Percentiles rank a stretch among this genome's conserved stretches.
These are phyloP conservation scores for Boletus sp. DNA, from an alignment of 768 basidiomycete species.

Conservation along the genomic window DNA sequence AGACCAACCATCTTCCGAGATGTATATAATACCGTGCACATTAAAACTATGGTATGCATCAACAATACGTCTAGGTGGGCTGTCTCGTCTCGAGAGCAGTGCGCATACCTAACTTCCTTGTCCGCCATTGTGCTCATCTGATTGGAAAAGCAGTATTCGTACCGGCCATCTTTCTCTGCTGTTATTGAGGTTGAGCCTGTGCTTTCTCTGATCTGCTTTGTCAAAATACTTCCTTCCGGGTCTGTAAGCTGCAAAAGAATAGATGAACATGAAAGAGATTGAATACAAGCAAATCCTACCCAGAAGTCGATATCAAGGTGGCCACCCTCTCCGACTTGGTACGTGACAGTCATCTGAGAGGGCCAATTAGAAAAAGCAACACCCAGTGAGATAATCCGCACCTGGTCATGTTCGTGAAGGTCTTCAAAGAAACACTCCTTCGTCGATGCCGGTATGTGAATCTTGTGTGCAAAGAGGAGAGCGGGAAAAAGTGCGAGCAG, in stretches of 20 bases:
- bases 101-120: constrained; percentile 80
- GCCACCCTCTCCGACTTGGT: constrained; percentile 97
- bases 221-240: constrained; percentile 62
- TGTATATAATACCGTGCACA: constrained; percentile 94
- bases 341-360: constrained; percentile 94
- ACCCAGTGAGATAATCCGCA: constrained; percentile 25
- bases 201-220: constrained; percentile 80
- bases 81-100: neutral
- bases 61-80: neutral
- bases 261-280: neutral
- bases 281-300: constrained; percentile 44
- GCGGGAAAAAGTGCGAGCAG: constrained; percentile 32
- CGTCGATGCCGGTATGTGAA: constrained; percentile 70
- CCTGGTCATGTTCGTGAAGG: constrained; percentile 87
- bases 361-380: neutral
- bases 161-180: constrained; percentile 80
- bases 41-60: constrained; percentile 66
- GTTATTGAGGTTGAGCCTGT: constrained; percentile 89
- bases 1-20: constrained; percentile 77
- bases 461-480: constrained; percentile 59
- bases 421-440: constrained; percentile 98
- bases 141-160: constrained; percentile 98
- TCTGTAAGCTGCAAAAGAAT: constrained; percentile 63
- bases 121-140: constrained; percentile 97
- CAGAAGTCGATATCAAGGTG: constrained; percentile 98